Base-by-base conservation (phyloP, 1,139 yeast species). In the Citeromyces hawaiiensis region DNA sequence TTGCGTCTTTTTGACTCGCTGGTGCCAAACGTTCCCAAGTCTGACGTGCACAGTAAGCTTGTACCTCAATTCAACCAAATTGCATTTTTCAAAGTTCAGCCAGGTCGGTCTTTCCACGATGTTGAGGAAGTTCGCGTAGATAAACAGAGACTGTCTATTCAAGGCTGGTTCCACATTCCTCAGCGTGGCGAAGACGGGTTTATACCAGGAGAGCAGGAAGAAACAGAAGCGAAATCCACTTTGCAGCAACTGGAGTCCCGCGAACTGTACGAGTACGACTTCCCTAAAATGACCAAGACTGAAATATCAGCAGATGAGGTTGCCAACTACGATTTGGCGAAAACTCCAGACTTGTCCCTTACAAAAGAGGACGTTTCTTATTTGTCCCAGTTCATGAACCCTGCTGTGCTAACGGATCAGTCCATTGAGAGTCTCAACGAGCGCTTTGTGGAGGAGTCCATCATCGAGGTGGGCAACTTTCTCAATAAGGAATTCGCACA, bases 161-260 rank as follows among this genome's bases (percentile, higher is more conserved):
- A 91, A 54, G 99, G 99, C 0, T 93, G 99, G 99, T 93, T 91
- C 56, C 99, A 93, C 56, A 85, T 88, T 38, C 98, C 98, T 2
- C 98, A 91, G 55, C 66, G 64, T 8, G 96, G 95, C 10, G 98
- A 93, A 58, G 77, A 73, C 32, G 97, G 96, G 0, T 88, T 59
- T 52, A 70, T 77, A 35, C 76, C 74, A 19, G 94, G 91, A 5
- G 94, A 83, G 53, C 85, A 83, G 53, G 88, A 79, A 48, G 75
- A 63, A 40, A 76, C 83, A 1, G 88, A 80, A 45, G 80, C 85
- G 1, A 72, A 75, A 48, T 77, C 88, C 36, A 83, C 96, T 0
- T 66, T 88, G 44, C 85, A 85, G 48, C 93, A 79, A 55, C 62
- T 88, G 41, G 93, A 85, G 50, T 72, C 82, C 19, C 76, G 80